Evolutionary conservation across 768 basidiomycete species (phyloP).

Genomic region (Leccinellum rugosiceps): DNA sequence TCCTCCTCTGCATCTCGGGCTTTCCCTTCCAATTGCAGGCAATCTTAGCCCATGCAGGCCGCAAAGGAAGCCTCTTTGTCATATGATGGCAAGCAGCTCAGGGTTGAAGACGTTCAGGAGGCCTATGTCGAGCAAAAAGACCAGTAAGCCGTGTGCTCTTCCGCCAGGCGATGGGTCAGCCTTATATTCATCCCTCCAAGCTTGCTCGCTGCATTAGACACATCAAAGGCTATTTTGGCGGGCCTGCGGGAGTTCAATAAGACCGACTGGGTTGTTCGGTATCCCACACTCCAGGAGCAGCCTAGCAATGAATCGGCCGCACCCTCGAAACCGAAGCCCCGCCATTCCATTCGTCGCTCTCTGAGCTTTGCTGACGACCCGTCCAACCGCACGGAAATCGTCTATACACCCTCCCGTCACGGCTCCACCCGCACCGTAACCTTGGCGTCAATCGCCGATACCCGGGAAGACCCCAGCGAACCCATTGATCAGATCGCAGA

Average conservation of each 20-base stretch:
- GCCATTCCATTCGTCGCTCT: conserved; percentile 57
- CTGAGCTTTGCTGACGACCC: conserved; percentile 88
- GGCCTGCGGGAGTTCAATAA: conserved; percentile 81
- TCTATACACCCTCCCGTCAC: conserved; percentile 48
- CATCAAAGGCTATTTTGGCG: conserved; percentile 62
- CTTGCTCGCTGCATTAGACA: conserved; percentile 73
- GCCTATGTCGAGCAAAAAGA: conserved; percentile 74
- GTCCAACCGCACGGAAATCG: conserved; percentile 58
- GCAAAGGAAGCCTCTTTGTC: conserved; percentile 13
- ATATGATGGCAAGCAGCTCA: conserved; percentile 33
- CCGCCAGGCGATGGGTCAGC: not conserved
- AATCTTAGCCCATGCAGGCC: conserved; percentile 13
- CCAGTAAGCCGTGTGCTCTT: conserved; percentile 45
- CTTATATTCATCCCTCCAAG: conserved; percentile 6
- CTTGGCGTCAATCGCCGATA: conserved; percentile 49
- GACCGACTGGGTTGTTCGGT: conserved; percentile 83
- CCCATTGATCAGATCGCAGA: conserved; percentile 16
- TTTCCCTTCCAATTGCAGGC: conserved; percentile 3
- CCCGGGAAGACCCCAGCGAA: conserved; percentile 31
- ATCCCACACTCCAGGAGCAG: conserved; percentile 69
- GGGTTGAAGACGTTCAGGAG: conserved; percentile 72
- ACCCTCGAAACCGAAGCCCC: conserved; percentile 26
- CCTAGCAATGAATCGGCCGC: conserved; percentile 25
- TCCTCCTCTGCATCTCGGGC: not conserved
- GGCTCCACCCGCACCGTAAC: conserved; percentile 60